These are phyloP conservation scores for Eucalyptus decipiens DNA, from an alignment of 345 rosid species.

Conservation along the genomic window DNA sequence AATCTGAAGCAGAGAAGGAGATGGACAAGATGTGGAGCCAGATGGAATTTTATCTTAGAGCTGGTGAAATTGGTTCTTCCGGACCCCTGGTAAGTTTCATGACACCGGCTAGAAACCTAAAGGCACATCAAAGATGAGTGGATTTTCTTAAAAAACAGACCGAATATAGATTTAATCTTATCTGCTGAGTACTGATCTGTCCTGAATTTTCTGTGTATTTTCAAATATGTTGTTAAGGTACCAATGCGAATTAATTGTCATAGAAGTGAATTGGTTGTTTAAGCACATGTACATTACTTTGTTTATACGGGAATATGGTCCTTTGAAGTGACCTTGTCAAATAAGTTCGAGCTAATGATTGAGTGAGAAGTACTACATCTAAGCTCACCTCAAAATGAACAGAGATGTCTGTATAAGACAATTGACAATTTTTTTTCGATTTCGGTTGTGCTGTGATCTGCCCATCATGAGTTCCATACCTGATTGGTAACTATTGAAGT, in stretches of 20 bases:
- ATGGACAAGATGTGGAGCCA: background rate
- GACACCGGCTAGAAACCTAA: background rate
- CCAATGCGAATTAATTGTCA: background rate
- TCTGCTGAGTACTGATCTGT: background rate
- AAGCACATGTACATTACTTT: background rate
- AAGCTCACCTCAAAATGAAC: background rate
- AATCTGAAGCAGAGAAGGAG: background rate
- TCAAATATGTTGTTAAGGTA: background rate
- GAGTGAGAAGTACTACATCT: background rate
- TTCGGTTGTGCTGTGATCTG: background rate
- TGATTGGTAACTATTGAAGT: background rate
- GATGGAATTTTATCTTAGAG: background rate
- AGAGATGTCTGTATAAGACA: background rate
- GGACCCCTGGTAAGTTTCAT: background rate
- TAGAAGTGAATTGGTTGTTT: background rate
- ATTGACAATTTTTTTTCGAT: background rate
- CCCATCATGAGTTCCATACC: background rate
- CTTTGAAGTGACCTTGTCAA: background rate
- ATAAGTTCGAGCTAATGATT: background rate
- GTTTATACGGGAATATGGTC: background rate
- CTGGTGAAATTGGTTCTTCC: background rate
- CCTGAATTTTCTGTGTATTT: background rate
- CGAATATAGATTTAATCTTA: background rate
- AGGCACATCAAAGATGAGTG: background rate
- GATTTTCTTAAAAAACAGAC: background rate